Conservation (phyloP, 805 yeast species). For the Hanseniaspora osmophila region DNA sequence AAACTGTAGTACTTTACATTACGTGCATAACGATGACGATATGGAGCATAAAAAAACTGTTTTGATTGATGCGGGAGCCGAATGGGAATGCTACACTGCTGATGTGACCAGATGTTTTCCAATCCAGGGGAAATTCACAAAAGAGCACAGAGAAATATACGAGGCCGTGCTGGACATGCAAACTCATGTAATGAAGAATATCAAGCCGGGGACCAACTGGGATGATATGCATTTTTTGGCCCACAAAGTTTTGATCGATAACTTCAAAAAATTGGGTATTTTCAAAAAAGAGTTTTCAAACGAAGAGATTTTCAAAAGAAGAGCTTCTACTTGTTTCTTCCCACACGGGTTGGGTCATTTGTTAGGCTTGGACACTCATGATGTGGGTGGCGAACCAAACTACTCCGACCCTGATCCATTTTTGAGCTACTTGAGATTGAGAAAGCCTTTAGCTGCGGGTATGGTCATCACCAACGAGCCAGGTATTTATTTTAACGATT, state of each 20-base stretch:
- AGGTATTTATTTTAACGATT: conserved; percentile 82
- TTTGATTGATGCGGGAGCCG: conserved; percentile 93
- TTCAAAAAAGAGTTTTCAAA: conserved; percentile 43
- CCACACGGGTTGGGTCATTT: conserved; percentile 96
- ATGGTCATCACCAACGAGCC: conserved; percentile 95
- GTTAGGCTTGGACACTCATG: conserved; percentile 92
- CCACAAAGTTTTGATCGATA: conserved; percentile 61
- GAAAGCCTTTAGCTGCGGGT: conserved; percentile 55
- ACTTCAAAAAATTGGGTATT: conserved; percentile 61
- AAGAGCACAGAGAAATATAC: conserved; percentile 75
- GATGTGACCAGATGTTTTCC: conserved; percentile 97
- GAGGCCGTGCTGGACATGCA: conserved; percentile 78
- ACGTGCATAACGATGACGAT: conserved; percentile 64
- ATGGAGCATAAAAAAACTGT: conserved; percentile 47
- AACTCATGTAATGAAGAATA: conserved; percentile 45
- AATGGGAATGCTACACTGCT: conserved; percentile 83
- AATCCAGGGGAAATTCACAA: conserved; percentile 74
- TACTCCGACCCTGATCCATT: conserved; percentile 73
- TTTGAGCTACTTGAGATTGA: conserved; percentile 62
- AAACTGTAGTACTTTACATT: conserved; percentile 81
- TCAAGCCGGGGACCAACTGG: conserved; percentile 78
- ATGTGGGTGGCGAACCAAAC: conserved; percentile 80
- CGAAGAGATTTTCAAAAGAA: conserved; percentile 56
- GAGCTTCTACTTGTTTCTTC: conserved; percentile 64
- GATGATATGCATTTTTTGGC: conserved; percentile 71